These are phyloP conservation scores for Trichophyton simii DNA, from an alignment of 2,329 filamentous ascomycete genomes.

Conservation along the genomic window DNA sequence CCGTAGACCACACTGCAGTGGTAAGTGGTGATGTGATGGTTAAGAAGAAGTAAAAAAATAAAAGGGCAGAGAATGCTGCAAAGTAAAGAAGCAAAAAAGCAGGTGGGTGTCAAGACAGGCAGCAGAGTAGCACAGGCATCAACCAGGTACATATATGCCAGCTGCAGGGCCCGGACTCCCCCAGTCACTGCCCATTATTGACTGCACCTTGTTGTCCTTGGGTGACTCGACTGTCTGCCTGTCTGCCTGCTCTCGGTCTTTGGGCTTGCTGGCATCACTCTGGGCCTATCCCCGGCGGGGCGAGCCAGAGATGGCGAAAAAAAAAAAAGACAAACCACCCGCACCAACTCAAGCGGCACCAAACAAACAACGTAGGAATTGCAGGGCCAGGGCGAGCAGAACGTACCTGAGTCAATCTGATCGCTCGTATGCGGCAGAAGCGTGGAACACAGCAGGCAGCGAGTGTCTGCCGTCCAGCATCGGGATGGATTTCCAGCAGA, in stretches of 20 bases:
- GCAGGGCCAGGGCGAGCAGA: neutral
- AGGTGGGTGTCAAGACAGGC: neutral
- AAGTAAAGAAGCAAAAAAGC: neutral
- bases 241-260: neutral
- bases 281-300: neutral
- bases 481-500: neutral
- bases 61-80: no score
- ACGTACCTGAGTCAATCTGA: constrained; percentile 3
- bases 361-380: neutral
- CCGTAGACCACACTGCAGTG: neutral
- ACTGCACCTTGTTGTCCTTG: neutral
- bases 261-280: neutral
- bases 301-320: neutral
- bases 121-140: constrained; percentile 3
- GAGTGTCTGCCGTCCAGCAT: constrained; percentile 1
- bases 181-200: neutral
- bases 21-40: neutral
- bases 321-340: neutral
- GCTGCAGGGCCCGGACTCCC: neutral
- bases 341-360: neutral
- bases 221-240: neutral
- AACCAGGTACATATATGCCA: neutral
- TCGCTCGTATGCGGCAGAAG: constrained; percentile 2
- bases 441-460: constrained; percentile 1
- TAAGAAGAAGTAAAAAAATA: neutral